Percentiles rank a stretch among this genome's conserved stretches.
phyloP scores from a whole-genome alignment of 306 rosid genomes.

The Lupinus albus region DNA sequence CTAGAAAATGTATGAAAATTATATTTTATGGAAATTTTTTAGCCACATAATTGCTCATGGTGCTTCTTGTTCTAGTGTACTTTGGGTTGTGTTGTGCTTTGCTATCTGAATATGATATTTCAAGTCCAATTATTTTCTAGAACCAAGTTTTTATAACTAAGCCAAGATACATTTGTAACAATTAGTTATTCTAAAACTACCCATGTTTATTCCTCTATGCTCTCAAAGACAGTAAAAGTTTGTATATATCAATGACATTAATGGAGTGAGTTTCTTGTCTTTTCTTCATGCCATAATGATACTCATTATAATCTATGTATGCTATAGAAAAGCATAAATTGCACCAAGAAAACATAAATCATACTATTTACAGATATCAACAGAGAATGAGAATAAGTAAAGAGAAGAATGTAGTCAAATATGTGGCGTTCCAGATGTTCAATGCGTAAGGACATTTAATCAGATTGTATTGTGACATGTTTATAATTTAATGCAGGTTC shows the following conservation, averaged over 20 bases:
- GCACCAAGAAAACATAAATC: not conserved
- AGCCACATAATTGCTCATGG: not conserved
- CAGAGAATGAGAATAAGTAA: not conserved
- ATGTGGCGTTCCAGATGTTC: conserved; percentile 10
- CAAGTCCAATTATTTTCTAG: not conserved
- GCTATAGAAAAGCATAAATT: conserved; percentile 5
- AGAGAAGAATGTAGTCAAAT: not conserved
- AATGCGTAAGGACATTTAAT: conserved; percentile 17
- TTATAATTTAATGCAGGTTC: conserved; percentile 61
- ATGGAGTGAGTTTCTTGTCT: not conserved
- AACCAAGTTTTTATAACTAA: conserved; percentile 13
- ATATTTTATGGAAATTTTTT: conserved; percentile 25
- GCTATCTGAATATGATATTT: conserved; percentile 12
- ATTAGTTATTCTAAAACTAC: conserved; percentile 15
- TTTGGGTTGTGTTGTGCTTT: conserved; percentile 18
- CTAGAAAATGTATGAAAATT: not conserved
- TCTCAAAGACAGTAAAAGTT: no score
- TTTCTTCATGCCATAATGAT: conserved; percentile 1
- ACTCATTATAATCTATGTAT: not conserved
- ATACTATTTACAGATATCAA: not conserved
- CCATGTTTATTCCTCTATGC: not conserved
- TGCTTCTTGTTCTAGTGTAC: not conserved
- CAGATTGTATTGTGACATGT: conserved; percentile 45
- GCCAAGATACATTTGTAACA: not conserved
- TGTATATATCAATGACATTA: no score